A percentile compares a stretch with the other conserved stretches of the same genome.
phyloP scores from a whole-genome alignment of 495 filamentous ascomycete species.

The Podospora conica region DNA sequence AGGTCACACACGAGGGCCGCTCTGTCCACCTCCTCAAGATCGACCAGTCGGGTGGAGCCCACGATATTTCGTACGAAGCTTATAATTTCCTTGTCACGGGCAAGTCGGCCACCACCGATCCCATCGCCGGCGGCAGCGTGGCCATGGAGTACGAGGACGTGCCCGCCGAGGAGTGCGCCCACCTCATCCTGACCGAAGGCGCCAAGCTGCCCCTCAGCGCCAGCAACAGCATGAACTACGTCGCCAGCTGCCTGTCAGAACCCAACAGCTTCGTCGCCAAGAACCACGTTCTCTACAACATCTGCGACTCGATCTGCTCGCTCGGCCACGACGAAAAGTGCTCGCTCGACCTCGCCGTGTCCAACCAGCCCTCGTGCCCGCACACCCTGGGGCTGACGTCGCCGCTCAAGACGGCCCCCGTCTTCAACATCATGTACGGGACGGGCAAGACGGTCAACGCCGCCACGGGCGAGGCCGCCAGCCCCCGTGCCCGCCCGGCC shows the following conservation, averaged over 20 bases:
- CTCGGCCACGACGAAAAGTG: constrained; percentile 37
- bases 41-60: constrained; percentile 37
- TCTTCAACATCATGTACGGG: constrained; percentile 36
- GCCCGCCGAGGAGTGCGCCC: constrained; percentile 27
- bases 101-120: constrained; percentile 24
- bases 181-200: constrained; percentile 23
- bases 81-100: constrained; percentile 40
- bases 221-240: constrained; percentile 40
- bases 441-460: constrained; percentile 27
- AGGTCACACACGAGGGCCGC: constrained; percentile 30
- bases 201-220: constrained; percentile 35
- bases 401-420: constrained; percentile 7
- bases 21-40: constrained; percentile 36
- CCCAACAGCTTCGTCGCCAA: constrained; percentile 30
- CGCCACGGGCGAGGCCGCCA: constrained; percentile 1
- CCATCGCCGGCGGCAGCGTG: constrained; percentile 31
- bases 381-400: constrained; percentile 25
- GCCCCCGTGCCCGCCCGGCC: background rate
- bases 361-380: constrained; percentile 35
- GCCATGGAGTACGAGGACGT: constrained; percentile 31
- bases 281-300: constrained; percentile 35
- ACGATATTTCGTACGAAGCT: constrained; percentile 41
- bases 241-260: constrained; percentile 32
- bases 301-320: constrained; percentile 31
- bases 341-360: constrained; percentile 28